Conservation (phyloP, 2,329 filamentous ascomycete genomes). For the Apiospora saccharicola region DNA sequence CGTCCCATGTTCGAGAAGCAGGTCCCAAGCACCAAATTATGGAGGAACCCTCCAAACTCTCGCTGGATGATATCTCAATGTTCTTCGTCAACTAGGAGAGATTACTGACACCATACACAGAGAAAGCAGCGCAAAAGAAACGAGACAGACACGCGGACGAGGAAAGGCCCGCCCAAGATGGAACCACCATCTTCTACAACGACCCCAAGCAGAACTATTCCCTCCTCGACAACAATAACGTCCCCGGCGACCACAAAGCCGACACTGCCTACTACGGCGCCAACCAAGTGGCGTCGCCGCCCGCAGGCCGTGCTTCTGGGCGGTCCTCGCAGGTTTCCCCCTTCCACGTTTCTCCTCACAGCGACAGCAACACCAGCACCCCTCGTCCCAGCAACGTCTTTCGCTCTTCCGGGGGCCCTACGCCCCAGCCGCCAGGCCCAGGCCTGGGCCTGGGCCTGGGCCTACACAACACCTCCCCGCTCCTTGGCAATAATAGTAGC, state of each 20-base stretch:
- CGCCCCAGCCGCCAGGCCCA: background rate
- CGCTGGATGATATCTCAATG: too few relatives aligned
- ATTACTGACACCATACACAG: conserved; percentile 24
- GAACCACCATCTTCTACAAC: conserved; percentile 19
- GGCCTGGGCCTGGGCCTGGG: background rate
- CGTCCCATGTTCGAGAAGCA: too few relatives aligned
- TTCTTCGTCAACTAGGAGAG: background rate
- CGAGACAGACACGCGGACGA: conserved; percentile 32
- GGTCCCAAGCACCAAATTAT: too few relatives aligned
- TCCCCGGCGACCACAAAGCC: background rate
- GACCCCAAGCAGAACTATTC: background rate
- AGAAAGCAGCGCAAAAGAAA: conserved; percentile 32
- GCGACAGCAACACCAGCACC: background rate
- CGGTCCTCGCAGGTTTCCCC: background rate
- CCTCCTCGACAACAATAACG: background rate
- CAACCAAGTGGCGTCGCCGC: background rate
- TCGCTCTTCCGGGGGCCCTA: background rate
- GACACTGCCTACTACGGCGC: background rate
- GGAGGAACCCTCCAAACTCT: too few relatives aligned
- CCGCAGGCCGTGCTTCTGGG: background rate
- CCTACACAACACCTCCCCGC: background rate
- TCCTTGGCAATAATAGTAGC: background rate
- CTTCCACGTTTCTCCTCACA: too few relatives aligned
- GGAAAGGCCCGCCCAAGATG: conserved; percentile 26
- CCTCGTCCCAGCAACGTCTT: background rate